Evolutionary conservation across 495 filamentous ascomycete genomes (phyloP).

Genomic region (Xylona heveae): DNA sequence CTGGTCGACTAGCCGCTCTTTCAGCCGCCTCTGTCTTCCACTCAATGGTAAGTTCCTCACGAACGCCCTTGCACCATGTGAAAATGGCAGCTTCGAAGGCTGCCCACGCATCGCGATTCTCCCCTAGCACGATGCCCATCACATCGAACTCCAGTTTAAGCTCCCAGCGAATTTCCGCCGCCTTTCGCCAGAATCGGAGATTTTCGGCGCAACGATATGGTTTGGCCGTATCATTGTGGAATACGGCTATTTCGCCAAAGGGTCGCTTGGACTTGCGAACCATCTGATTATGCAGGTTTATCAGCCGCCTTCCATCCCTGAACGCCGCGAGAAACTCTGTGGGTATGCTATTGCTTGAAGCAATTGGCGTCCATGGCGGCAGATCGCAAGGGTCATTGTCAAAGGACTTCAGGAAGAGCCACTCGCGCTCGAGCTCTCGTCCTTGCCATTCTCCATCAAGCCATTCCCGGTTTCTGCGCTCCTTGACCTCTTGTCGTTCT

Average conservation of each 20-base stretch:
- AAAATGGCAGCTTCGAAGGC: constrained; percentile 63
- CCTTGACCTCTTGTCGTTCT: constrained; percentile 49
- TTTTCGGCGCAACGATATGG: constrained; percentile 91
- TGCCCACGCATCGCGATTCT: constrained; percentile 43
- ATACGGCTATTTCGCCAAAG: constrained; percentile 79
- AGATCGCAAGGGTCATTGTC: constrained; percentile 36
- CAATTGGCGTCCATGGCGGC: constrained; percentile 41
- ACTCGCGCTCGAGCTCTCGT: constrained; percentile 54
- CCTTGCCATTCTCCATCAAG: constrained; percentile 62
- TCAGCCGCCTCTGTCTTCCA: constrained; percentile 24
- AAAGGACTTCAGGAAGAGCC: constrained; percentile 43
- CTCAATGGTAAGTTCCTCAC: constrained; percentile 50
- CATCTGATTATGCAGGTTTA: constrained; percentile 73
- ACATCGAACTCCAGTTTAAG: constrained; percentile 67
- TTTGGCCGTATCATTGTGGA: constrained; percentile 77
- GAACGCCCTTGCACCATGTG: constrained; percentile 54
- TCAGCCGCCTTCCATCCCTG: constrained; percentile 57
- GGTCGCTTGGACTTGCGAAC: constrained; percentile 64
- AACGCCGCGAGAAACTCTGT: constrained; percentile 56
- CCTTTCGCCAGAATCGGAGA: constrained; percentile 87
- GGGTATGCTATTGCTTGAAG: too few relatives aligned
- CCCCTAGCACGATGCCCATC: constrained; percentile 58
- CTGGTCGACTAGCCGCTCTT: too few relatives aligned
- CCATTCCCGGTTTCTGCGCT: constrained; percentile 64
- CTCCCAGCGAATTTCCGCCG: constrained; percentile 87